Percentiles rank a stretch among this genome's conserved stretches.
Conservation (phyloP, 2,329 filamentous ascomycete genomes). For the Penicillium sp. region DNA sequence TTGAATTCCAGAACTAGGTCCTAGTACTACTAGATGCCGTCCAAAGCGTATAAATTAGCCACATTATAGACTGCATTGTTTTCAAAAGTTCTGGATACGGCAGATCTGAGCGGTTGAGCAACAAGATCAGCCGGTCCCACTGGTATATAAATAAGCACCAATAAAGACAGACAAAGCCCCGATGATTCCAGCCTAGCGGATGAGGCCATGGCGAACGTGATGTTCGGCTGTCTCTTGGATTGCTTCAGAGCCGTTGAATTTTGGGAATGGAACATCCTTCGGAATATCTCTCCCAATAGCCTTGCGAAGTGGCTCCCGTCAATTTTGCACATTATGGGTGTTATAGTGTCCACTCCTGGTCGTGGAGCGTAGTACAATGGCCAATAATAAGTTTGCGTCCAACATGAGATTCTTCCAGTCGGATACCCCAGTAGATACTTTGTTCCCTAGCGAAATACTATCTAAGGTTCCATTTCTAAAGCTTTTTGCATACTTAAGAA, state of each 20-base stretch:
- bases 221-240: not conserved
- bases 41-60: too few relatives aligned
- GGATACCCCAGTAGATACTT: too few relatives aligned
- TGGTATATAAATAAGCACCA: not conserved
- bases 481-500: too few relatives aligned
- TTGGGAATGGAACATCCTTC: not conserved
- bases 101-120: not conserved
- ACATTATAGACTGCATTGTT: too few relatives aligned
- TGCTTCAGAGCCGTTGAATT: not conserved
- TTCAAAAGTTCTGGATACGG: not conserved
- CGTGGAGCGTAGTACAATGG: too few relatives aligned
- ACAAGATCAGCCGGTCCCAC: not conserved
- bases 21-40: too few relatives aligned
- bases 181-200: not conserved
- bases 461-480: too few relatives aligned
- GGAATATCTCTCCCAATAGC: not conserved
- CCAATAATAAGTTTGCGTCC: too few relatives aligned
- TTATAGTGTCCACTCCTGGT: too few relatives aligned
- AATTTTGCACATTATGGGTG: not conserved
- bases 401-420: too few relatives aligned
- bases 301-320: not conserved
- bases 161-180: not conserved
- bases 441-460: too few relatives aligned
- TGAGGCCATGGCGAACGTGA: not conserved
- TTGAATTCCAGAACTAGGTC: too few relatives aligned